Base-by-base conservation (phyloP, 2,329 filamentous ascomycete species). In the Calonectria hongkongensis region DNA sequence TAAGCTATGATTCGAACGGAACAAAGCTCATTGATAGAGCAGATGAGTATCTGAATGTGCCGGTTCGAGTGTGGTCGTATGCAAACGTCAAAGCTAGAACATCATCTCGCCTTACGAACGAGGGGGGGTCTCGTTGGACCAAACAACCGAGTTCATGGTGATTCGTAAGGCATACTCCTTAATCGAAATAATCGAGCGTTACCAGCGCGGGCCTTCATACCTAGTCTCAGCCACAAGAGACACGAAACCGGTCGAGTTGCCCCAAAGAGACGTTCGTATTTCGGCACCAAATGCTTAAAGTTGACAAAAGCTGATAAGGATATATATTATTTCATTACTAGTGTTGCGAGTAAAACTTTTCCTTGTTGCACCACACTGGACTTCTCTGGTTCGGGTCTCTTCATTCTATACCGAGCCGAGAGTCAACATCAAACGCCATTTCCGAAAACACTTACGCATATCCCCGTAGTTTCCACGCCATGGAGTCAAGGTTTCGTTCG, bases 201-300 rank as follows among this genome's bases (percentile, higher is more conserved):
- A 27, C 33, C 6, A 41, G 25, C 21, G 47, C 39, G 30, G n/a
- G 45, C 30, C 18, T 50, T 15, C 18, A 39, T 9, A 18, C 41
- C 56, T 16, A 50, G 60, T 33, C 25, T 47, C 48, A 54, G 64
- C 41, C 54, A 60, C 54, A 41, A 18, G 25, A 51, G 25, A 48
- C 63, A 64, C 62, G 56, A 51, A 56, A 43, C 27, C 63, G 18
- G 25, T 13, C 45, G 67, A 47, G 51, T 50, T 47, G 54, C 16
- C 33, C 18, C 28, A 5, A 15, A 21, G 5, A 21, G 6, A 56
- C 3, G 15, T 41, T 28, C 58, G 28, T 33, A 48, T 45, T 45
- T 71, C 68, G 72, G 68, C 27, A 67, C 71, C 4, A 67, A 28
- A 48, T 70, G 45, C 67, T 64, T 30, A 21, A 41, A 21, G 15